Evolutionary conservation across 768 basidiomycete genomes (phyloP), one percentile per base, ranked within the genome.

Genomic region (Lactarius akahatsu): DNA sequence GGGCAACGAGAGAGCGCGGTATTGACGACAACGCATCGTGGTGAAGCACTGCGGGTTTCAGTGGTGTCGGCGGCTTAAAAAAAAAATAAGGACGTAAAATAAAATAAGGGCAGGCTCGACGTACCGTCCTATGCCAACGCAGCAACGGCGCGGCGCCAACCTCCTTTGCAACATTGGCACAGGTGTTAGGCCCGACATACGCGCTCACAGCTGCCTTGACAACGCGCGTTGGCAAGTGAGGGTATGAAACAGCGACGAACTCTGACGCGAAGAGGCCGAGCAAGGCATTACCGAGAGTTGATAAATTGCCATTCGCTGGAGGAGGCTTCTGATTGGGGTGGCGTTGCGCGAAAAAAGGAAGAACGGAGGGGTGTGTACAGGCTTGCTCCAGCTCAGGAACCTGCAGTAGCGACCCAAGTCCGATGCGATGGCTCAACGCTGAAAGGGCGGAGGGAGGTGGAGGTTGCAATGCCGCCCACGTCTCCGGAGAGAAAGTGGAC

Each of bases 191-290:
- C 16, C 96, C 96, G 38, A 95, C 96, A 76, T 93, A 92, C 62
- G 94, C 92, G 50, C 92, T 94, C 65, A 96, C 86, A 16, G 92
- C 94, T 7, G 92, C 91, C 78, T 97, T 96, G 71, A 93, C 78
- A 28, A 94, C 94, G 62, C 92, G 87, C 26, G 93, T 94, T 1
- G 96, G 96, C 32, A 98, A 83, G 73, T 96, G 89, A 0, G 96
- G 96, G 76, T 90, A 98, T 55, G 86, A 81, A 15, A 87, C 81
- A 63, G 90, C 83, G 47, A 97, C 78, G 74, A 89, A 86, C 77
- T 98, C 96, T 3, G 92, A 78, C 10, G 93, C 90, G 74, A 97
- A 95, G 36, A 97, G 81, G 62, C 96, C 96, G 78, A 97, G 85
- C 64, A 97, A 82, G 0, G 91, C 82, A 79, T 97, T 97, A 47